phyloP scores from a whole-genome alignment of 2,329 filamentous ascomycete genomes.

The Cladobotryum protrusum region DNA sequence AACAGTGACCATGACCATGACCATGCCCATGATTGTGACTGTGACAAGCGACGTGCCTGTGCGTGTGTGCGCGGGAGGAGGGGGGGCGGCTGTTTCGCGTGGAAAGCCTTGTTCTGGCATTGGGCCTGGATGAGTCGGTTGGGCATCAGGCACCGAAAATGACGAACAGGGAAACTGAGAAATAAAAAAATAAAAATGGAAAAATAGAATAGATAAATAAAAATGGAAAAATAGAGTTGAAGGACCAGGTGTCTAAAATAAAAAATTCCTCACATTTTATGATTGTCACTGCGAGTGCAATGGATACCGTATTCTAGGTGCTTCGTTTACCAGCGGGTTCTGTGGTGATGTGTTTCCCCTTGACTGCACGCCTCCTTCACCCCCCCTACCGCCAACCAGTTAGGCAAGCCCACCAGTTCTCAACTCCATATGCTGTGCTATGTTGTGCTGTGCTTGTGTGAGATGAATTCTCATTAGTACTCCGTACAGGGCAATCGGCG shows the following conservation, averaged over 20 bases:
- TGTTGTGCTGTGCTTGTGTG: background rate
- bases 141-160: constrained; percentile 12
- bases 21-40: too few relatives aligned
- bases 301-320: too few relatives aligned
- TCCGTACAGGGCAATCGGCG: background rate
- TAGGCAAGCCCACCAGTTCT: constrained; percentile 2
- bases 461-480: constrained; percentile 2
- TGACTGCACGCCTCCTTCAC: background rate
- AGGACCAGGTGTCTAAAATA: too few relatives aligned
- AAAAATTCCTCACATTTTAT: too few relatives aligned
- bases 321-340: too few relatives aligned
- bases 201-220: too few relatives aligned
- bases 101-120: background rate
- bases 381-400: background rate
- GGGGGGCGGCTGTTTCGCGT: background rate
- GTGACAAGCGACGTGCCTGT: too few relatives aligned
- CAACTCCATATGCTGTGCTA: too few relatives aligned
- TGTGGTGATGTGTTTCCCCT: background rate
- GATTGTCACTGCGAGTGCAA: too few relatives aligned
- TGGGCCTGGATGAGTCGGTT: constrained; percentile 7
- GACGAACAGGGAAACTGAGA: constrained; percentile 2
- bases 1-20: too few relatives aligned
- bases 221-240: too few relatives aligned
- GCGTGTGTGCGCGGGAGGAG: background rate
- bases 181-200: too few relatives aligned